These are phyloP conservation scores for Brasilioporus rufonigricans DNA, from an alignment of 768 basidiomycete species.

Conservation along the genomic window DNA sequence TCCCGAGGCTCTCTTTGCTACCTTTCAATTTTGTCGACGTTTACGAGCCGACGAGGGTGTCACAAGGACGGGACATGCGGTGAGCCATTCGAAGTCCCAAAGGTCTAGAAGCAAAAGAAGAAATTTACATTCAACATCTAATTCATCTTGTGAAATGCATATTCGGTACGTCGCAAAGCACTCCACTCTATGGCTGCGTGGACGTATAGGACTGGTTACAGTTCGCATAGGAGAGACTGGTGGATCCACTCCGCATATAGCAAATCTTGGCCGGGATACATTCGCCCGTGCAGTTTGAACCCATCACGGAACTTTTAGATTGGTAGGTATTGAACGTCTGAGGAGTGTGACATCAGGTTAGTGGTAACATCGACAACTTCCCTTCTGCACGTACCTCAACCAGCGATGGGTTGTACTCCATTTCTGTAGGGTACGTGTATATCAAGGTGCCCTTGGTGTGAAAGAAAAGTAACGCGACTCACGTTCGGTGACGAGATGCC, in stretches of 20 bases:
- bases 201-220: conserved; percentile 64
- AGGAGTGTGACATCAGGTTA: not conserved
- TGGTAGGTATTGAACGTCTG: conserved; percentile 66
- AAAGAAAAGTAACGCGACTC: conserved; percentile 12
- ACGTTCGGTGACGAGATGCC: conserved; percentile 78
- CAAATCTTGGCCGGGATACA: conserved; percentile 65
- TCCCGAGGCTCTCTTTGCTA: no score
- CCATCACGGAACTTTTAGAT: conserved; percentile 60
- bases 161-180: no score
- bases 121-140: no score
- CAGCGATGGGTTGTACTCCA: conserved; percentile 21
- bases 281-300: conserved; percentile 51
- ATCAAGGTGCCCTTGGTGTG: not conserved
- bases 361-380: no score
- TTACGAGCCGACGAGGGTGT: no score
- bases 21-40: no score
- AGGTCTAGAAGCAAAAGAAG: no score
- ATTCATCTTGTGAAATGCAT: no score
- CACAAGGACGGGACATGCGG: no score
- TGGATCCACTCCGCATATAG: conserved; percentile 71
- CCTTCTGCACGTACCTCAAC: conserved; percentile 17
- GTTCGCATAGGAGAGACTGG: conserved; percentile 53
- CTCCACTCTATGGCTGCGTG: conserved; percentile 34
- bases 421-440: conserved; percentile 9
- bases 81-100: no score